phyloP scores from a whole-genome alignment of 2,329 filamentous ascomycete genomes.

The Plenodomus tracheiphilus region DNA sequence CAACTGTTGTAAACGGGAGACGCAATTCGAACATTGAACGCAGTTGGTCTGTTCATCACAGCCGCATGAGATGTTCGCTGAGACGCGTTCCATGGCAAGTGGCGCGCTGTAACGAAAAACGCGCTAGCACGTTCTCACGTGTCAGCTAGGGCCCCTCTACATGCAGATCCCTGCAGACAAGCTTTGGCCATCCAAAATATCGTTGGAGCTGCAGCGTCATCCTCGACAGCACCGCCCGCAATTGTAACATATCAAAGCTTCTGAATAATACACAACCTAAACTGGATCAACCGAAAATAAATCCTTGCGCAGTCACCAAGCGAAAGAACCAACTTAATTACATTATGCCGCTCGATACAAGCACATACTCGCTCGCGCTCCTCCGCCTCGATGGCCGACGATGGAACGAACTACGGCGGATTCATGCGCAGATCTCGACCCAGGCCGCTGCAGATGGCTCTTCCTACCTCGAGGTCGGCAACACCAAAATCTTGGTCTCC shows the following conservation, averaged over 20 bases:
- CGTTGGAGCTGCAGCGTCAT: conserved; percentile 5
- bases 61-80: background rate
- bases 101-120: conserved; percentile 1
- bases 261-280: background rate
- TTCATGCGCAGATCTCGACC: conserved; percentile 87
- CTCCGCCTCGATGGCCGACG: conserved; percentile 71
- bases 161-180: conserved; percentile 2
- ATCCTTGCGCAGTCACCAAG: background rate
- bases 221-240: conserved; percentile 4
- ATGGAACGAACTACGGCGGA: conserved; percentile 94
- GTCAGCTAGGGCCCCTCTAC: conserved; percentile 21
- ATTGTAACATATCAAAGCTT: background rate
- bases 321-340: background rate
- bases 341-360: conserved; percentile 90
- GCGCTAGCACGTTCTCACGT: conserved; percentile 35
- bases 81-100: background rate
- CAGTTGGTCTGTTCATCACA: background rate
- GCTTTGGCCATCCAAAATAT: conserved; percentile 9
- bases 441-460: conserved; percentile 92
- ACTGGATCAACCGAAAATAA: background rate
- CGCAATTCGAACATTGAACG: too few species aligned
- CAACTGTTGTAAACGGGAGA: background rate
- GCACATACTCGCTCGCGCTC: conserved; percentile 84
- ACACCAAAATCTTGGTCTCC: conserved; percentile 95
- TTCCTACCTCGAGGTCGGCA: conserved; percentile 93